Conservation (phyloP, 1,284 basidiomycete species). For the Gymnopus androsaceus region DNA sequence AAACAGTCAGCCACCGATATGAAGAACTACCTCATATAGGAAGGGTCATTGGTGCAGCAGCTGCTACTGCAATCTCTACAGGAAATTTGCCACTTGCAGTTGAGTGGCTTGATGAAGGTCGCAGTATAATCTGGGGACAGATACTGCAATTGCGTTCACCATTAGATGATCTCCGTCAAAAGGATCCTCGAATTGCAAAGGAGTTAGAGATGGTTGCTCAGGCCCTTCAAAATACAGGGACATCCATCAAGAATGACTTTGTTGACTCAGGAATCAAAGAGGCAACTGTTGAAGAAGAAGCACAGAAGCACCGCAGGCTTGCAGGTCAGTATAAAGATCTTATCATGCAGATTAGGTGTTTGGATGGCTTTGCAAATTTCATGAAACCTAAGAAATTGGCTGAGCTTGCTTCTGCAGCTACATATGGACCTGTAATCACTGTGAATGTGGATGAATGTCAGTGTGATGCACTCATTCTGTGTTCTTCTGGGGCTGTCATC, state of each 20-base stretch:
- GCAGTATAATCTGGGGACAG: too few relatives aligned
- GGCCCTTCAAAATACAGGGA: background rate
- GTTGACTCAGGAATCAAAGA: background rate
- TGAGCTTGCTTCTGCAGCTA: background rate
- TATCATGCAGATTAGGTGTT: slow-evolving; percentile 6
- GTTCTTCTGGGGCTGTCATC: too few relatives aligned
- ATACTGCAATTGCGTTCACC: slow-evolving; percentile 5
- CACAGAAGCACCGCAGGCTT: background rate
- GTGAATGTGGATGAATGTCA: too few relatives aligned
- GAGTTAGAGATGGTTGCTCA: background rate
- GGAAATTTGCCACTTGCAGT: too few relatives aligned
- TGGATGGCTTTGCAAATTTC: too few relatives aligned
- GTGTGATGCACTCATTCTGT: too few relatives aligned
- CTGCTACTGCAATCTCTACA: too few relatives aligned
- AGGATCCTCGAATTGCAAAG: slow-evolving; percentile 2
- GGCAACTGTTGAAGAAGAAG: background rate
- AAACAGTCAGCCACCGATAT: background rate
- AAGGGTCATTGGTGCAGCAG: too few relatives aligned
- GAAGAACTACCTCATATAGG: background rate
- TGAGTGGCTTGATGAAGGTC: too few relatives aligned
- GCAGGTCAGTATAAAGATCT: slow-evolving; percentile 7
- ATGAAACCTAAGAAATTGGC: background rate
- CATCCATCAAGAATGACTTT: background rate
- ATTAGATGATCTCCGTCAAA: slow-evolving; percentile 7
- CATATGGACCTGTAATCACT: too few relatives aligned